Evolutionary conservation across 345 rosid species (phyloP).

Genomic region (Eucalyptus cloeziana): DNA sequence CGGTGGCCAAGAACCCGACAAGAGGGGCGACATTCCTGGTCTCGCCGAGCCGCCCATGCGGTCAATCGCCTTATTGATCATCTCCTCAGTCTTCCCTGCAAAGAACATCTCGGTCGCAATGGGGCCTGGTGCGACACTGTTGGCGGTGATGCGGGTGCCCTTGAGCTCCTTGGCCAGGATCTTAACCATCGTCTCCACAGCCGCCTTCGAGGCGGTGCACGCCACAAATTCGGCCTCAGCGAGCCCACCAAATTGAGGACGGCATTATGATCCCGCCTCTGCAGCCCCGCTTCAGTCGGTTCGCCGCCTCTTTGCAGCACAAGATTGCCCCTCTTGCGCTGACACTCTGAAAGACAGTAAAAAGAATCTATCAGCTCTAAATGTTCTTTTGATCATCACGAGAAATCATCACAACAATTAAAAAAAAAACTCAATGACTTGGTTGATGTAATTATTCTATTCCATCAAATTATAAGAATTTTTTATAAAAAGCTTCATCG

Average conservation of each 20-base stretch:
- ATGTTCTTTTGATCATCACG: not conserved
- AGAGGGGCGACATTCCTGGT: not conserved
- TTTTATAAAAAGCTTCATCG: not conserved
- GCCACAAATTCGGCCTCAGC: not conserved
- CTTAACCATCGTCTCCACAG: not conserved
- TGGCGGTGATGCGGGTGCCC: slow-evolving; percentile 1
- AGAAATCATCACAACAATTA: not conserved
- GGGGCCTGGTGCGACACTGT: not conserved
- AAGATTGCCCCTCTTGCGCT: slow-evolving; percentile 1
- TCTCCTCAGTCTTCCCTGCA: not conserved
- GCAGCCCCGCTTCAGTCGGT: slow-evolving; percentile 1
- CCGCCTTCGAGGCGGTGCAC: slow-evolving; percentile 1
- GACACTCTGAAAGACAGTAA: not conserved
- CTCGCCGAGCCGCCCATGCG: not conserved
- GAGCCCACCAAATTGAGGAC: not conserved
- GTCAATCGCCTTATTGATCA: not conserved
- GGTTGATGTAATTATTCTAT: not conserved
- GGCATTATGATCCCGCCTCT: not conserved
- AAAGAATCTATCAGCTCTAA: not conserved
- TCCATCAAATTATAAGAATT: not conserved
- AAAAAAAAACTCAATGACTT: not conserved
- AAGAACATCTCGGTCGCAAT: not conserved
- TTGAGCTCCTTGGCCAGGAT: slow-evolving; percentile 9
- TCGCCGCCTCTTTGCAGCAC: slow-evolving; percentile 1
- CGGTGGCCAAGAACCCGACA: slow-evolving; percentile 1